These are phyloP conservation scores for Trapa incisa DNA, from an alignment of 345 rosid genomes.

Conservation along the genomic window DNA sequence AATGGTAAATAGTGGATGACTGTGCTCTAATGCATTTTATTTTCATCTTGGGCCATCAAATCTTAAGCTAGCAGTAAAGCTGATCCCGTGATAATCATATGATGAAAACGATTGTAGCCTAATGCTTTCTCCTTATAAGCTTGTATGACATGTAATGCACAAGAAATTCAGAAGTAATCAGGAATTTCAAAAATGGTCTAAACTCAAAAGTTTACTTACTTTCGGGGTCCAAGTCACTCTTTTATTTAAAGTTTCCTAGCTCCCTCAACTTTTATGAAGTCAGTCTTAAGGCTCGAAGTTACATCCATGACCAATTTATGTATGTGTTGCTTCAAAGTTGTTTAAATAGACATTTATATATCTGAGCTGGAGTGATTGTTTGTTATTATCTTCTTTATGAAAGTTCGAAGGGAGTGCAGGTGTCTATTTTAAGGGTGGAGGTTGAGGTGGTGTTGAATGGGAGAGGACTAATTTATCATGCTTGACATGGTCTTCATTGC, in stretches of 20 bases:
- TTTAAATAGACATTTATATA: not conserved
- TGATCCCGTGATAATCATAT: not conserved
- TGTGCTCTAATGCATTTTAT: not conserved
- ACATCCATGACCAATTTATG: not conserved
- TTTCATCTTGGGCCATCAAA: not conserved
- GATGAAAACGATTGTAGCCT: not conserved
- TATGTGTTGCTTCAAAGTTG: not conserved
- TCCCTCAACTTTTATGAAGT: no score
- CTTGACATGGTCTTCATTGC: conserved; percentile 3
- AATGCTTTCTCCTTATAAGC: not conserved
- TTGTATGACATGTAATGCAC: not conserved
- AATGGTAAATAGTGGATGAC: conserved; percentile 48
- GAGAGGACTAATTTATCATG: no score
- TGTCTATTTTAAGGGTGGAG: no score
- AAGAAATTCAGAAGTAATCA: not conserved
- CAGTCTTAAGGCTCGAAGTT: not conserved
- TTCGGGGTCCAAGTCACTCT: not conserved
- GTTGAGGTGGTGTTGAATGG: no score
- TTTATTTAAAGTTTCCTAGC: no score
- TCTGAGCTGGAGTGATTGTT: not conserved
- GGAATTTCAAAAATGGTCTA: not conserved
- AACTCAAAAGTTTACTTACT: not conserved
- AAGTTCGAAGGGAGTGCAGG: not conserved
- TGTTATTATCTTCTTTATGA: not conserved
- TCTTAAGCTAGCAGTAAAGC: not conserved